A percentile compares a stretch with the other conserved stretches of the same genome.
These are phyloP conservation scores for Pseudonectria buxi DNA, from an alignment of 2,329 filamentous ascomycete genomes.

Conservation along the genomic window DNA sequence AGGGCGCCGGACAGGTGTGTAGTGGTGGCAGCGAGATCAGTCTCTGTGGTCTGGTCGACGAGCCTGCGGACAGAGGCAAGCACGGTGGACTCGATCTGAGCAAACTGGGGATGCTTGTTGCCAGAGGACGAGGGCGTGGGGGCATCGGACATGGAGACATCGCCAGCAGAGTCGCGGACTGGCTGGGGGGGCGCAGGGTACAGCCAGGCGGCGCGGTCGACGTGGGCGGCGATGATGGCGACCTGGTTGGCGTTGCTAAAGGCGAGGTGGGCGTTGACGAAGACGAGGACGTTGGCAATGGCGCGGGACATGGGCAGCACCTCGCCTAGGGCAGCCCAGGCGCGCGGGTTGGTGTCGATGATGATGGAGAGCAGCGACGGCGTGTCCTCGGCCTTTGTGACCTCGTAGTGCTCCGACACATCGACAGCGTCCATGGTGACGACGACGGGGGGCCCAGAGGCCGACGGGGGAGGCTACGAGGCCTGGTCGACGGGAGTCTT, in stretches of 20 bases:
- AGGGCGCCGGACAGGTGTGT: slow-evolving; percentile 88
- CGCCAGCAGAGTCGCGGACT: slow-evolving; percentile 35
- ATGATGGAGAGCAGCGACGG: slow-evolving; percentile 86
- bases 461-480: slow-evolving; percentile 26
- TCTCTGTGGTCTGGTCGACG: slow-evolving; percentile 58
- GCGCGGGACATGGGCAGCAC: slow-evolving; percentile 76
- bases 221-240: slow-evolving; percentile 83
- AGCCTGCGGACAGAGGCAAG: slow-evolving; percentile 67
- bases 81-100: slow-evolving; percentile 76
- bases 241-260: slow-evolving; percentile 92
- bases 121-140: slow-evolving; percentile 43
- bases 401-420: slow-evolving; percentile 55
- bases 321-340: slow-evolving; percentile 73
- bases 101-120: slow-evolving; percentile 93
- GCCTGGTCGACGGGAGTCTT: slow-evolving; percentile 9
- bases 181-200: slow-evolving; percentile 55
- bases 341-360: slow-evolving; percentile 92
- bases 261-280: slow-evolving; percentile 92
- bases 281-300: slow-evolving; percentile 84
- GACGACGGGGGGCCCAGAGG: too few relatives aligned
- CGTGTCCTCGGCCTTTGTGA: slow-evolving; percentile 46
- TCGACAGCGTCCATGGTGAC: slow-evolving; percentile 48
- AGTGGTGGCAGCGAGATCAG: slow-evolving; percentile 64
- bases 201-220: slow-evolving; percentile 79
- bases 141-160: slow-evolving; percentile 51